These are phyloP conservation scores for Chlamydomonas reinhardtii DNA, from an alignment of 163 green algal species.

Conservation along the genomic window DNA sequence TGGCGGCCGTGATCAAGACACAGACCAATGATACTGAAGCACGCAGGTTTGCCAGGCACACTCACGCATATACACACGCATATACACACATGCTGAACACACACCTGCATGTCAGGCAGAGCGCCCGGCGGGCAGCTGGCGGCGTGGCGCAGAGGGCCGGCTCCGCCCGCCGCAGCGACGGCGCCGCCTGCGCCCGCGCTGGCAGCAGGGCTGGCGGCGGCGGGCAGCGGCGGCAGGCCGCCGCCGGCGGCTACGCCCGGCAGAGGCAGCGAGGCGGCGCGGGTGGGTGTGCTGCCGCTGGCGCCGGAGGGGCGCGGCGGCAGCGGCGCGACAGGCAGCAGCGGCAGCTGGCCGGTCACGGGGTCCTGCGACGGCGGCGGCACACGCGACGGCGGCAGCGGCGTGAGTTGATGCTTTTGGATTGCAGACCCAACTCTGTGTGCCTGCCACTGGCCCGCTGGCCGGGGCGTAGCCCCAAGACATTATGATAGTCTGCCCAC, in stretches of 20 bases:
- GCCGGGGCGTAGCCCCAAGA: too few species aligned
- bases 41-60: too few species aligned
- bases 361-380: not conserved
- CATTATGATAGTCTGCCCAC: too few species aligned
- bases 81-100: not conserved
- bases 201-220: not conserved
- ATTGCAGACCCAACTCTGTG: too few species aligned
- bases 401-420: too few species aligned
- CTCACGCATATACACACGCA: too few species aligned
- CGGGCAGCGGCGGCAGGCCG: not conserved
- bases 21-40: too few species aligned
- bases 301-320: not conserved
- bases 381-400: too few species aligned
- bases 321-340: conserved; percentile 3
- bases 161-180: not conserved
- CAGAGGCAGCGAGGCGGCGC: conserved; percentile 10
- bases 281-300: not conserved
- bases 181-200: not conserved
- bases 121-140: conserved; percentile 13
- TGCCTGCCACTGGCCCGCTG: too few species aligned
- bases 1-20: too few species aligned
- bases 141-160: not conserved
- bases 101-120: not conserved
- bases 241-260: not conserved
- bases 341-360: not conserved